phyloP scores from a whole-genome alignment of 352 stramenopile species.

The Thalassiosira livingstoniorum region DNA sequence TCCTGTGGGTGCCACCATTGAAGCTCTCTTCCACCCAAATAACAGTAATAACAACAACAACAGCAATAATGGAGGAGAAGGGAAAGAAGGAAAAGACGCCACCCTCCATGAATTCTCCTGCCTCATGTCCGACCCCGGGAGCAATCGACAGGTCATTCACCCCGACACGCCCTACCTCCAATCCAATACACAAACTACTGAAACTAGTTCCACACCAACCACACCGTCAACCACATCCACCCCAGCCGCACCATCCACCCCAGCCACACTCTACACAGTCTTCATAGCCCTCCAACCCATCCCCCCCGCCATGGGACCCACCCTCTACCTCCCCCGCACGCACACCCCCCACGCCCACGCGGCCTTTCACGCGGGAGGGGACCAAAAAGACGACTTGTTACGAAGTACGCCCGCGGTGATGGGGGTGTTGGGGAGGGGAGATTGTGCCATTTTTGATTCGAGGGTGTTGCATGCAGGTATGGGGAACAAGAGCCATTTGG shows the following conservation, averaged over 20 bases:
- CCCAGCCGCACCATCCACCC: no score
- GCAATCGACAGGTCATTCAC: slow-evolving; percentile 80
- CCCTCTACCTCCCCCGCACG: slow-evolving; percentile 70
- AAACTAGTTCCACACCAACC: no score
- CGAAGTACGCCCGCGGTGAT: slow-evolving; percentile 57
- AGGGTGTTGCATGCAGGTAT: slow-evolving; percentile 74
- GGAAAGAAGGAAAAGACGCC: slow-evolving; percentile 58
- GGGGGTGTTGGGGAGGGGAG: slow-evolving; percentile 72
- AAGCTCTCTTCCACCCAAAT: slow-evolving; percentile 66
- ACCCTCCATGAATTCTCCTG: slow-evolving; percentile 78
- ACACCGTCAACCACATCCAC: no score
- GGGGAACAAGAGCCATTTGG: slow-evolving; percentile 75
- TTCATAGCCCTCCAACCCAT: slow-evolving; percentile 85
- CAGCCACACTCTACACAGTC: slow-evolving; percentile 75
- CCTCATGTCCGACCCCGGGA: slow-evolving; percentile 79
- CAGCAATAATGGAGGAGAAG: no score
- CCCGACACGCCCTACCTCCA: slow-evolving; percentile 74
- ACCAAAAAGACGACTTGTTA: slow-evolving; percentile 73
- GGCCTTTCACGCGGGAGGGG: slow-evolving; percentile 45
- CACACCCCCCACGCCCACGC: slow-evolving; percentile 67
- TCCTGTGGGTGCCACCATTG: slow-evolving; percentile 62
- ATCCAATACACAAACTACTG: no score
- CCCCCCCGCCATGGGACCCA: slow-evolving; percentile 79
- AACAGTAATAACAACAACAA: no score
- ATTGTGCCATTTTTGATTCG: slow-evolving; percentile 82